phyloP scores from a whole-genome alignment of 208 protist genomes.

The Acanthamoeba lugdunensis region DNA sequence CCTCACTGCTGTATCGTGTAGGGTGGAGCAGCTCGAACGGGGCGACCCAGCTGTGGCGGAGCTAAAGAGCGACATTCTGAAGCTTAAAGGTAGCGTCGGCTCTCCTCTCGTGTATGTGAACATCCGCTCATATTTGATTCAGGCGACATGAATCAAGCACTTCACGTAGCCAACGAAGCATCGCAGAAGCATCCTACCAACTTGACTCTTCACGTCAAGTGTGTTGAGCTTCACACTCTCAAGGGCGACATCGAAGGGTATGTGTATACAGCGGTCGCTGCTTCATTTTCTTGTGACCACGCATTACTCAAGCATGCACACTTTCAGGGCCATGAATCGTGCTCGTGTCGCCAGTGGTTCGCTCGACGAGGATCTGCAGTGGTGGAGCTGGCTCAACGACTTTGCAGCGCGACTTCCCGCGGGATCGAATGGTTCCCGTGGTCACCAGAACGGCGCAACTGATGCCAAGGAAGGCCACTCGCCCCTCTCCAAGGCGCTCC shows the following conservation, averaged over 20 bases:
- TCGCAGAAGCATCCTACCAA: neutral
- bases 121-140: neutral
- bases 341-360: neutral
- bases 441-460: neutral
- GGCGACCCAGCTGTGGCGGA: neutral
- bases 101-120: too few relatives aligned
- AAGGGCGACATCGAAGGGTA: conserved; percentile 14
- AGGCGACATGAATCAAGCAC: neutral
- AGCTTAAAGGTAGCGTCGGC: neutral
- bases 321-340: neutral
- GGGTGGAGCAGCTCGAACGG: neutral
- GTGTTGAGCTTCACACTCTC: neutral
- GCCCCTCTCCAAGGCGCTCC: neutral
- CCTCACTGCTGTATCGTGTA: neutral
- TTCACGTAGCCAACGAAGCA: neutral
- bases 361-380: neutral
- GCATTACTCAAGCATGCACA: neutral
- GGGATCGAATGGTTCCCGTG: neutral
- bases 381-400: conserved; percentile 17
- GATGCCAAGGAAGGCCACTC: neutral
- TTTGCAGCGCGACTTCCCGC: neutral
- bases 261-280: neutral
- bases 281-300: neutral
- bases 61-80: neutral
- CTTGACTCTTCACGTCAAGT: neutral